Percentiles rank a stretch among this genome's conserved stretches.
Conservation (phyloP, 2,329 filamentous ascomycete genomes). For the Ascochyta fabae region DNA sequence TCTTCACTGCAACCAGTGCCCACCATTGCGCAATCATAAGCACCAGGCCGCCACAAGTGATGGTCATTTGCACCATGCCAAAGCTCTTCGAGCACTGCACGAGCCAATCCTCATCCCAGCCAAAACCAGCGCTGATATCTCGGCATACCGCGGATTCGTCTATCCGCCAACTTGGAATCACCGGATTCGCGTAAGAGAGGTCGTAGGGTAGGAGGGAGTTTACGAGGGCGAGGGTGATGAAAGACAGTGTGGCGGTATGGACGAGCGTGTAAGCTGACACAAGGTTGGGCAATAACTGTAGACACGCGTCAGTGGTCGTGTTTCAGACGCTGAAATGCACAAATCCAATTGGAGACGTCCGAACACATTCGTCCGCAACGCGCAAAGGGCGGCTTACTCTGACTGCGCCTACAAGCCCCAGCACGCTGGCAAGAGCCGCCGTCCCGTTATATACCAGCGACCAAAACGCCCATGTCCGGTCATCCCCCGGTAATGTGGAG, state of each 20-base stretch:
- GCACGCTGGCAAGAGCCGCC: conserved; percentile 48
- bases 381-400: conserved; percentile 43
- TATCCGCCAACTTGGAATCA: conserved; percentile 30
- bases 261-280: conserved; percentile 36
- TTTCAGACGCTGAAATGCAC: background rate
- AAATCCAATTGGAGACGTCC: background rate
- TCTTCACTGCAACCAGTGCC: conserved; percentile 36
- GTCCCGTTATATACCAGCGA: conserved; percentile 51
- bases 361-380: background rate
- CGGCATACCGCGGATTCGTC: conserved; percentile 33
- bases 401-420: conserved; percentile 54
- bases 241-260: conserved; percentile 35
- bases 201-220: conserved; percentile 34
- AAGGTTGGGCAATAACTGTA: conserved; percentile 31
- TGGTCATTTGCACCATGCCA: conserved; percentile 28
- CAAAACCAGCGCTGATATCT: conserved; percentile 36
- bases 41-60: conserved; percentile 30
- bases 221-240: conserved; percentile 36
- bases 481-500: conserved; percentile 27
- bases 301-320: conserved; percentile 20
- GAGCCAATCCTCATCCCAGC: conserved; percentile 39
- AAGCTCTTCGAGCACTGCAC: conserved; percentile 38
- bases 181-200: conserved; percentile 26
- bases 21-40: conserved; percentile 46
- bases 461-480: conserved; percentile 39